These are phyloP conservation scores for Delonix regia DNA, from an alignment of 306 rosid genomes.

Conservation along the genomic window DNA sequence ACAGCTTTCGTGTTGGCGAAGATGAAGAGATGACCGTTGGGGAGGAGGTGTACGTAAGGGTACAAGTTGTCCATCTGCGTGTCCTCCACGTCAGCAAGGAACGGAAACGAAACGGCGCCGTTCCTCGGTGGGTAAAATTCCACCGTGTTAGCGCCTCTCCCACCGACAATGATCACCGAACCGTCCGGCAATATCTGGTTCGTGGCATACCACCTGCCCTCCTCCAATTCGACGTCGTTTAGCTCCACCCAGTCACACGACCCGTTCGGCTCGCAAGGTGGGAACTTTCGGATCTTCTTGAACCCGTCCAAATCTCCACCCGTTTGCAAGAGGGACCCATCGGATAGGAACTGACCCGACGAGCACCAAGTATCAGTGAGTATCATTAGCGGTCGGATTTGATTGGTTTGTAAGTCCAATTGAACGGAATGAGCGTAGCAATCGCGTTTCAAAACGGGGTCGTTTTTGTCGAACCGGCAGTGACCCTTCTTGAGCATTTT, in stretches of 20 bases:
- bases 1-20: constrained; percentile 79
- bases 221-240: constrained; percentile 49
- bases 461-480: constrained; percentile 63
- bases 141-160: constrained; percentile 66
- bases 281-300: constrained; percentile 64
- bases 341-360: constrained; percentile 82
- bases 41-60: constrained; percentile 87
- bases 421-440: constrained; percentile 84
- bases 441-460: constrained; percentile 58
- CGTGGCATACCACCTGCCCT: constrained; percentile 81
- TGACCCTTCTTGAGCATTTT: constrained; percentile 57
- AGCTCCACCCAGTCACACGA: constrained; percentile 78
- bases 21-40: constrained; percentile 74
- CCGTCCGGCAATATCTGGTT: constrained; percentile 87
- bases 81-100: constrained; percentile 68
- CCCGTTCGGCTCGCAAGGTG: constrained; percentile 56
- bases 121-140: constrained; percentile 70
- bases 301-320: constrained; percentile 85
- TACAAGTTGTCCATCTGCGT: constrained; percentile 81
- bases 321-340: constrained; percentile 77
- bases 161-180: constrained; percentile 69
- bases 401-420: constrained; percentile 60
- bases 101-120: constrained; percentile 67
- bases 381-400: constrained; percentile 69
- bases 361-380: constrained; percentile 97